Base-by-base conservation (phyloP, 495 filamentous ascomycete genomes). In the Aspergillus saccharolyticus region DNA sequence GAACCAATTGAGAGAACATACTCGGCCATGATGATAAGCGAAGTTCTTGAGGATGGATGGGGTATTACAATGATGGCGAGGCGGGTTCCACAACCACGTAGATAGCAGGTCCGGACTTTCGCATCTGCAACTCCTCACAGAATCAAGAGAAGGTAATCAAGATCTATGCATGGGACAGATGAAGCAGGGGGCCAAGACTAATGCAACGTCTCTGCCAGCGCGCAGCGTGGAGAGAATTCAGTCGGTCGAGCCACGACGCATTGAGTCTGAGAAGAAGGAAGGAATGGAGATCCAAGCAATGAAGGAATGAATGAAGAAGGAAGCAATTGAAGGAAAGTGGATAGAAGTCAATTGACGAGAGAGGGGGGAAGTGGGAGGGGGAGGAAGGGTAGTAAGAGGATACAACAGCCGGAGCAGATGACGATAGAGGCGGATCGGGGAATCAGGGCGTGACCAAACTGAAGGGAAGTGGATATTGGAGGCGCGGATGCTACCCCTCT, bases 1-100 rank as follows among this genome's bases (percentile, higher is more conserved):
- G 25, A 33, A 28, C 28, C 46, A 20, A n/a, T 21, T 25, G 45
- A n/a, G 19, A 48, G 28, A 42, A 71, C 75, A 63, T 73, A 78
- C 75, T 78, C 75, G 61, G 75, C 75, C 75, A 78, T 78, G 66
- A 51, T 72, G 65, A 49, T 28, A 39, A 39, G 33, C 55, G 52
- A 47, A 53, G 47, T n/a, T 30, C n/a, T 54, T 45, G 22, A 46
- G 18, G 14, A 44, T 33, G 45, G 22, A 54, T 20, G 39, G 50
- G 54, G 50, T 54, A 59, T 57, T 47, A 55, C 59, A 55, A 18
- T 28, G 47, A 56, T 44, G 45, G 44, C 44, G 21, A 51, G 52
- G 21, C 19, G 53, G 55, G 54, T 57, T 33, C 62, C 52, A 62
- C 59, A 46, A 55, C 53, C 48, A 53, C 48, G 63, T 57, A 60